Evolutionary conservation across 2,329 filamentous ascomycete genomes (phyloP), one percentile per base, ranked within the genome.

Genomic region (Phaeosphaeria sp.): DNA sequence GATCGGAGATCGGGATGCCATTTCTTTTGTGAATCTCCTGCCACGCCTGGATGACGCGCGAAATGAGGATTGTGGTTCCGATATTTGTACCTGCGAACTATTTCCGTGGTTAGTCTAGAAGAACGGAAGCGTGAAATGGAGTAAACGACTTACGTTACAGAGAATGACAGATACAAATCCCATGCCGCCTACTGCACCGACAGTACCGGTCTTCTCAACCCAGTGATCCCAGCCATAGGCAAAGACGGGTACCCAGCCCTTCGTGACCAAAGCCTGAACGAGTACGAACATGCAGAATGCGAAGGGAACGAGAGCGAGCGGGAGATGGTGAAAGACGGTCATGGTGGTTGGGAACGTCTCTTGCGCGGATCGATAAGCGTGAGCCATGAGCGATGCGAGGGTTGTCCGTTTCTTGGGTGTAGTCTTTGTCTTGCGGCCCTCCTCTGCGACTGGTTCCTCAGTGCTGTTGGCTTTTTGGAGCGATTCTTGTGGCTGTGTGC

Each of bases 21-120:
- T 80, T 83, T 0, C 62, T 57, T 0, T 69, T 54, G 62, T 89
- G 86, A 42, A 92, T 90, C 1, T 78, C 67, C 60, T 85, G 79
- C 90, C 90, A 92, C 0, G 85, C 79, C 70, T 92, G 89, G 11
- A 92, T 85, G 6, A 91, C 84, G 2, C 89, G 87, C 8, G 85
- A 91, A 1, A 92, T 80, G 0, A 92, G 84, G 67, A 92, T 92
- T 0, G 89, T 89, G 0, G 89, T 91, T 33, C 90, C 89, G 51
- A 92, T 92, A 63, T 92, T 92, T 1, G 90, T 92, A 18, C 90
- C 90, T 0, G 90, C 88, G 64, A 91, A 92, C 88, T 91, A 20
- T 47, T 18, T 18, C 27, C 2, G 24, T 39, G 24, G 11, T n/a
- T 46, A 44, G 46, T 36, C 0, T 22, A 9, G n/a, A 40, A 3